Percentiles rank a stretch among this genome's conserved stretches.
phyloP scores from a whole-genome alignment of 352 stramenopile genomes.

The Phytophthora citrophthora region DNA sequence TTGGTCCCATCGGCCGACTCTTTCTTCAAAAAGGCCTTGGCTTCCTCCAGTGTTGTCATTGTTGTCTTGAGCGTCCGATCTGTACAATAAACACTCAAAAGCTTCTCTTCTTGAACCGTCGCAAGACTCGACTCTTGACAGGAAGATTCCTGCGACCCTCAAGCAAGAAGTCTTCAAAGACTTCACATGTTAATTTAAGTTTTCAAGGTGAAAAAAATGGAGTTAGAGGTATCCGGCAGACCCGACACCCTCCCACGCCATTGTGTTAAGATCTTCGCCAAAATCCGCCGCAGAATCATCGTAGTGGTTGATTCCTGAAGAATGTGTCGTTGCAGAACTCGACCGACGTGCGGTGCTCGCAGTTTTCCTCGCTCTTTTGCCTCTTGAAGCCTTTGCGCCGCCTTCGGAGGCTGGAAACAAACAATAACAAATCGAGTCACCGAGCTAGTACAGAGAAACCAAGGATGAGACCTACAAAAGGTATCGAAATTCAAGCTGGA shows the following conservation, averaged over 20 bases:
- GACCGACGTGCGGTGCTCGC: conserved; percentile 33
- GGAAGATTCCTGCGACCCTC: conserved; percentile 27
- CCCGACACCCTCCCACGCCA: conserved; percentile 78
- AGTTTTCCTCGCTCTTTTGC: conserved; percentile 37
- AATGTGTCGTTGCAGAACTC: conserved; percentile 33
- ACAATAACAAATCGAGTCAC: conserved; percentile 5
- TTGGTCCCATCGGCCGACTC: conserved; percentile 75
- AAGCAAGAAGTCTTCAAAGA: conserved; percentile 2
- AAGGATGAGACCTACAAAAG: background rate
- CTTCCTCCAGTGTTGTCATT: conserved; percentile 86
- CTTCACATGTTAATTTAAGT: conserved; percentile 19
- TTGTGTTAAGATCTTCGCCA: conserved; percentile 62
- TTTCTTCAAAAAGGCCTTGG: conserved; percentile 90
- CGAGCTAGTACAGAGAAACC: background rate
- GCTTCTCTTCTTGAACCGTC: conserved; percentile 23
- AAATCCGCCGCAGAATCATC: conserved; percentile 53
- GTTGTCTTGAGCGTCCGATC: background rate
- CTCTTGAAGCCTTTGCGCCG: conserved; percentile 23
- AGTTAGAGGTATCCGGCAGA: conserved; percentile 67
- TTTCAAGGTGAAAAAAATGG: conserved; percentile 22
- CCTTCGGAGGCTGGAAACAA: conserved; percentile 17
- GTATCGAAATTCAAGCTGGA: background rate
- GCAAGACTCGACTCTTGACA: conserved; percentile 23
- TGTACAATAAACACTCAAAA: conserved; percentile 15
- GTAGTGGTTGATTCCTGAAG: conserved; percentile 62